Base-by-base conservation (phyloP, 2,329 filamentous ascomycete species). In the Exophiala dermatitidis region DNA sequence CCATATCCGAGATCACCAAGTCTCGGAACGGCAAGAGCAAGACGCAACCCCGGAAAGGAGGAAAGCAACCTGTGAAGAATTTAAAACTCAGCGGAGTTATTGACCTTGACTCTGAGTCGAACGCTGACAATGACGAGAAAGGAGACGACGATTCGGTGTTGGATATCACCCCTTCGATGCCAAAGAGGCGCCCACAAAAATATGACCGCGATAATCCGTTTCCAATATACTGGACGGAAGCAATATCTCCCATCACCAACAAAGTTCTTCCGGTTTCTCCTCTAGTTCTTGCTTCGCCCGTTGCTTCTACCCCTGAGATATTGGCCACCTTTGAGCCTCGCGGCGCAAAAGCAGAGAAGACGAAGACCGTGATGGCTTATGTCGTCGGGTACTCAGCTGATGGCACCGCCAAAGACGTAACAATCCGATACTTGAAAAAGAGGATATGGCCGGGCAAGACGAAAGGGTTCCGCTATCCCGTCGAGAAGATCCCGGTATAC, bases 221-320 rank as follows among this genome's bases (percentile, higher is more conserved):
- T 60, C 90, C 93, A 1, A 85, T 87, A 47, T 97, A 97, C 68
- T 98, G 93, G 93, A 86, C 86, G 0, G 93, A 98, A 68, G 85
- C 88, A 2, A 75, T 93, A 1, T 96, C 90, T 0, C 86, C 89
- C 1, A 77, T 88, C 2, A 91, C 88, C 0, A 81, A 88, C 50
- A 88, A 82, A 46, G 90, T 86, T 52, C 77, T 93, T 5, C 78
- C 90, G 0, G 85, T 96, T 2, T 90, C 95, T 53, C 78, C 88
- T 0, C 74, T 88, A 4, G 80, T 90, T 31, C 69, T 78, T 47
- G 84, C 81, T 51, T 81, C 78, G 26, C 64, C 85, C 1, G 76
- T 93, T 19, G 87, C 84, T 1, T 85, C 82, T 0, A 90, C 81
- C 34, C 74, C 85, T 52, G 86, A 93, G 32, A 75, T 88, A 4